Conservation (phyloP, 305 asterid species). For the Fraxinus sp. region DNA sequence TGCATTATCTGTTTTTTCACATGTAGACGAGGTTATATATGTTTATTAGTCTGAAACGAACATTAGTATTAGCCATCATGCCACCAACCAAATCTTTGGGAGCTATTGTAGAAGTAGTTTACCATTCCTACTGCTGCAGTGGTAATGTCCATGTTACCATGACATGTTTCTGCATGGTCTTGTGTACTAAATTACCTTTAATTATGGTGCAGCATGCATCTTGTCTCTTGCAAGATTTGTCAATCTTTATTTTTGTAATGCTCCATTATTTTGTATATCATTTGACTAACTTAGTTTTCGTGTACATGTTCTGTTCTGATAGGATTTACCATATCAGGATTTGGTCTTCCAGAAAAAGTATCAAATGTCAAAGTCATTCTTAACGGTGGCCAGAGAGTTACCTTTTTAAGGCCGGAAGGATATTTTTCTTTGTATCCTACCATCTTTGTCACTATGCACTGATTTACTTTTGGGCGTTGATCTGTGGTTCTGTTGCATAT, state of each 20-base stretch:
- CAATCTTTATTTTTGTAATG: background rate
- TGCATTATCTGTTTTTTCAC: background rate
- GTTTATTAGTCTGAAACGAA: background rate
- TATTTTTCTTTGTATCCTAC: conserved; percentile 94
- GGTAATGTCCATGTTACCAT: background rate
- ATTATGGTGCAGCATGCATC: background rate
- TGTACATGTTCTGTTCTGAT: conserved; percentile 28
- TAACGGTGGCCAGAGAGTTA: conserved; percentile 80
- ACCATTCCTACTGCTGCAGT: background rate
- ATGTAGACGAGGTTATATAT: background rate
- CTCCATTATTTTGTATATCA: background rate
- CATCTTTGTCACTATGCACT: conserved; percentile 28
- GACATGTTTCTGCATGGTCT: background rate
- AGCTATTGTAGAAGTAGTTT: background rate
- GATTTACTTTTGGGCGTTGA: conserved; percentile 9
- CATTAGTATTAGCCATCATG: background rate
- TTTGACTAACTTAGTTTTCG: conserved; percentile 17
- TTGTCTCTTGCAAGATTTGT: background rate
- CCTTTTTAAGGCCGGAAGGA: conserved; percentile 87
- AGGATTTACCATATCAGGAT: conserved; percentile 69
- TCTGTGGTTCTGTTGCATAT: conserved; percentile 1
- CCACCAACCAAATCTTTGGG: background rate
- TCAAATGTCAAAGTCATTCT: conserved; percentile 74
- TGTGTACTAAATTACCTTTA: background rate
- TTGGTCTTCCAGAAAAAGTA: conserved; percentile 65